Base-by-base conservation (phyloP, 129 eudicot genomes). In the Artemisia argyi region DNA sequence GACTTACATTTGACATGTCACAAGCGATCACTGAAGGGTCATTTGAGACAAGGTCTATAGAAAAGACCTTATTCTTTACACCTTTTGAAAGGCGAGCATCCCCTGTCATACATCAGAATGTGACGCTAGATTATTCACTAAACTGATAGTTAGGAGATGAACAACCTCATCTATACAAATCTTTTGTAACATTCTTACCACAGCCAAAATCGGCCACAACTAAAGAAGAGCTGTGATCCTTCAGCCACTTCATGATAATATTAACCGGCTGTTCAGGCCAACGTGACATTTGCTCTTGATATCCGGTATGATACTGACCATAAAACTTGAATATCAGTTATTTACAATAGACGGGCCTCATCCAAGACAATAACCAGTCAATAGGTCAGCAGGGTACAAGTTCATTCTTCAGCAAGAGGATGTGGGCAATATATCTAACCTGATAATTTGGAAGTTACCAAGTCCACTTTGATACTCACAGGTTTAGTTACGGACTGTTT, bases 121-220 rank as follows among this genome's bases (percentile, higher is more conserved):
- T 42, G 42, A 68, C 17, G 3, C 49, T 51, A 49, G 42, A 15
- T 44, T 46, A 18, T 48, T 57, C 49, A 61, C 5, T 50, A 56
- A 78, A 65, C 15, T 13, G 11, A 50, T 35, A 81, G 20, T 10
- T 22, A 1, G 19, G 19, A 68, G 47, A 47, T 42, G 56, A 61
- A 71, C 8, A 55, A 42, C 35, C 66, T 32, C 19, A 7, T 60
- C 59, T 59, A 66, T 14, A 61, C 15, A 42, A 9, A 59, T 49
- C n/a, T 47, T 55, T 35, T 24, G 44, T 35, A 20, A 39, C 13
- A 68, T 70, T 77, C 88, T 82, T 73, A 93, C 98, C 98, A 70
- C 98, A 93, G 39, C 98, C 98, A 85, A 93, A 93, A 81, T 93
- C 98, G 13, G 96, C 95, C 35, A 93, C 92, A 74, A 93, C 77